A percentile compares a stretch with the other conserved stretches of the same genome.
phyloP scores from a whole-genome alignment of 2,329 filamentous ascomycete species.

The Penicillium sp. region DNA sequence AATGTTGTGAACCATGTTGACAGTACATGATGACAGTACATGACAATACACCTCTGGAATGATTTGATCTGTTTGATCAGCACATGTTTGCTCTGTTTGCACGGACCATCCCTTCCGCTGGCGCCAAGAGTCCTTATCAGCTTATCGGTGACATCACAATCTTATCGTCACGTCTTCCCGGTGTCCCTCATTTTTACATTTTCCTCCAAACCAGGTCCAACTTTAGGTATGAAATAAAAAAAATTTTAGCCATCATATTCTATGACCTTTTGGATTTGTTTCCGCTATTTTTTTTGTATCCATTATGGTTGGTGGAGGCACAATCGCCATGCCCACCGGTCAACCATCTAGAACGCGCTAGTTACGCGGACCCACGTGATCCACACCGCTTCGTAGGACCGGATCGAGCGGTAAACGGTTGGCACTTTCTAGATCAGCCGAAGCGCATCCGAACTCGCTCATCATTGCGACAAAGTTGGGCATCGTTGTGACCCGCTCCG shows the following conservation, averaged over 20 bases:
- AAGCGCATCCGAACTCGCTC: conserved; percentile 23
- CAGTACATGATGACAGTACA: not conserved
- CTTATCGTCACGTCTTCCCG: conserved; percentile 26
- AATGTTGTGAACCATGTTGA: not conserved
- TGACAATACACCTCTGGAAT: not conserved
- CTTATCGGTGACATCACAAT: conserved; percentile 22
- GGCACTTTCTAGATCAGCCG: conserved; percentile 21
- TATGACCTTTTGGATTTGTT: not conserved
- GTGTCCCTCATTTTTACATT: conserved; percentile 4
- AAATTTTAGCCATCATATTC: too few relatives aligned
- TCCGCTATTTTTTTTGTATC: not conserved
- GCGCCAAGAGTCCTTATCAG: conserved; percentile 14
- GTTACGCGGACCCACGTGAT: conserved; percentile 27
- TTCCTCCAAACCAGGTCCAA: not conserved
- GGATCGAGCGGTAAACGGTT: conserved; percentile 26
- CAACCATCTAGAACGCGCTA: conserved; percentile 20
- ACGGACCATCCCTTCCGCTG: not conserved
- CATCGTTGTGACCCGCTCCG: conserved; percentile 13
- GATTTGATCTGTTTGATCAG: not conserved
- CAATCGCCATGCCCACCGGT: conserved; percentile 14
- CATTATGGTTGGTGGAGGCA: not conserved
- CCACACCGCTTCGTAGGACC: conserved; percentile 18
- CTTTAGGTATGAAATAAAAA: too few relatives aligned
- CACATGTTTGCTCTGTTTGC: not conserved
- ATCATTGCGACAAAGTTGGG: conserved; percentile 20